Conservation (phyloP, 768 basidiomycete genomes). For the Panus rudis region DNA sequence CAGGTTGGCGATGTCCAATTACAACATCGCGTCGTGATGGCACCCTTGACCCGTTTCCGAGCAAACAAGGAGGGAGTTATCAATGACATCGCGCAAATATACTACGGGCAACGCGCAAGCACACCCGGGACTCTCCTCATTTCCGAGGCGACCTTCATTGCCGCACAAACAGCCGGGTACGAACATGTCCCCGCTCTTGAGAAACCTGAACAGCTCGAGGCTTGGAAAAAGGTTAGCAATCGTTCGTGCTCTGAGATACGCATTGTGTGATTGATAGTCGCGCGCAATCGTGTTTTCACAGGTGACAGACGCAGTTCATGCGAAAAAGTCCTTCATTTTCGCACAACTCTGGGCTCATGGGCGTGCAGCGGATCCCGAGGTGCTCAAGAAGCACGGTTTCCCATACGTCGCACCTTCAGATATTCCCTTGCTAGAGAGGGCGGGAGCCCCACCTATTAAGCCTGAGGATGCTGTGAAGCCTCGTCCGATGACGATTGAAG, state of each 20-base stretch:
- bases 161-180: slow-evolving; percentile 41
- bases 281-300: slow-evolving; percentile 17
- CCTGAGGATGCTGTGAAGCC: slow-evolving; percentile 14
- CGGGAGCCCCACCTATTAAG: no score
- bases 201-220: slow-evolving; percentile 45
- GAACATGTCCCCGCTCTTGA: slow-evolving; percentile 56
- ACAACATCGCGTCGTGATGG: slow-evolving; percentile 45
- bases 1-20: slow-evolving; percentile 35
- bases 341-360: slow-evolving; percentile 56
- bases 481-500: slow-evolving; percentile 17
- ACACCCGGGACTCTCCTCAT: slow-evolving; percentile 48
- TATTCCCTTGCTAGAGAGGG: slow-evolving; percentile 14
- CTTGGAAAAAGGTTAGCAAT: slow-evolving; percentile 40
- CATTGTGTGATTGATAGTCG: not conserved
- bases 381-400: slow-evolving; percentile 32
- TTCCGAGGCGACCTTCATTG: slow-evolving; percentile 51
- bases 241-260: no score
- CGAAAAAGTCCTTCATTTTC: slow-evolving; percentile 43
- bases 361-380: slow-evolving; percentile 27
- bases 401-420: slow-evolving; percentile 29
- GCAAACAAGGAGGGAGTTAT: slow-evolving; percentile 31
- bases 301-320: slow-evolving; percentile 54
- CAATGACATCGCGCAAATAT: slow-evolving; percentile 31
- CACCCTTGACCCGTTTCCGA: slow-evolving; percentile 44
- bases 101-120: slow-evolving; percentile 42